Base-by-base conservation (phyloP, 495 filamentous ascomycete genomes). In the Talaromyces trachyspermus region DNA sequence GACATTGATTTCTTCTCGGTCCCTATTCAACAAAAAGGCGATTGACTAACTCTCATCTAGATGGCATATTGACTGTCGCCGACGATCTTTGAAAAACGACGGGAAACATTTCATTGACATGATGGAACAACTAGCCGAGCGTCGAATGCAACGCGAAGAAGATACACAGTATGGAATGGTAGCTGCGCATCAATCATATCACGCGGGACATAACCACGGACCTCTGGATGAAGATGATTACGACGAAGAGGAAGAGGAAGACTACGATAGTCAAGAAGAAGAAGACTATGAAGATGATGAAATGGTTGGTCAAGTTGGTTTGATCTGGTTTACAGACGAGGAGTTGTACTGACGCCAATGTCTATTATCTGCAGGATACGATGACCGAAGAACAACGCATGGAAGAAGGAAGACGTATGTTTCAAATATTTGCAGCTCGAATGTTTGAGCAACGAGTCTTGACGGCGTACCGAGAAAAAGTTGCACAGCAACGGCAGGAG, bases 31-130 rank as follows among this genome's bases (percentile, higher is more conserved):
- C 26, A 38, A 27, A 53, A 53, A 39, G 36, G 17, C 32, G 15
- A 36, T 48, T 25, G 35, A 37, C 49, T 53, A 55, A 52, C 54
- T 49, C 53, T 59, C 55, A 61, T 58, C 49, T 71, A 96, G 90
- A 92, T 70, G 94, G 94, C 52, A 96, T 97, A 59, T 82, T 99
- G 58, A 99, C 92, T 46, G 94, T 99, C 54, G 92, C 92, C 59
- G 92, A 99, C 69, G 92, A 99, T 67, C 75, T 99, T 76, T 99
- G 25, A 95, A 97, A 65, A 99, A 99, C 63, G 92, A 99, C 62
- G 92, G 92, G 60, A 95, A 95, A 65, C 95, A 95, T 60, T 99
- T 99, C 72, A 99, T 99, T 65, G 92, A 99, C 65, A 97, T 99
- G 92, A 99, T 99, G 94, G 92, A 99, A 62, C 90, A 96, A 63